Evolutionary conservation across 2,329 filamentous ascomycete genomes (phyloP).

Genomic region (Phoma sp.): DNA sequence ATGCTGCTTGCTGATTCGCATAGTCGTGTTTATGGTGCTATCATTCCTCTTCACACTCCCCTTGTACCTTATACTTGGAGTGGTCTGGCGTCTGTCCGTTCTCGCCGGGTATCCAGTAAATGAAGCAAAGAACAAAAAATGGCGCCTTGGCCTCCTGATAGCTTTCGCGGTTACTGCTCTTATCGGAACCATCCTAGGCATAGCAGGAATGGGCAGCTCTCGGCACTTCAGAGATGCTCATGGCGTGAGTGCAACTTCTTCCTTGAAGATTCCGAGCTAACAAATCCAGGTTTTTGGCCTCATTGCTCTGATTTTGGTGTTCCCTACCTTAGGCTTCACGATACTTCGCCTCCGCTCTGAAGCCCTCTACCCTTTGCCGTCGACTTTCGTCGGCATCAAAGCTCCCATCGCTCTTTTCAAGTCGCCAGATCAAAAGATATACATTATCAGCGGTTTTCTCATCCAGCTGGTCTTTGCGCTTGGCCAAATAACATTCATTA

Average conservation of each 20-base stretch:
- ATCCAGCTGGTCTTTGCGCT: constrained; percentile 27
- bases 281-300: constrained; percentile 32
- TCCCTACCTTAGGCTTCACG: constrained; percentile 24
- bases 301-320: constrained; percentile 24
- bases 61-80: constrained; percentile 33
- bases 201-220: constrained; percentile 34
- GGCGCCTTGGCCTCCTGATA: constrained; percentile 29
- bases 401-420: constrained; percentile 28
- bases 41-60: constrained; percentile 37
- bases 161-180: constrained; percentile 25
- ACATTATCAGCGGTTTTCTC: constrained; percentile 28
- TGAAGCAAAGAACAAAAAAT: constrained; percentile 33
- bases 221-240: constrained; percentile 33
- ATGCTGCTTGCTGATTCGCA: neutral
- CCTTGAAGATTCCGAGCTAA: neutral
- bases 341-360: constrained; percentile 31
- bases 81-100: constrained; percentile 32
- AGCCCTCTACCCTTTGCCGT: constrained; percentile 24
- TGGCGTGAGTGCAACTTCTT: constrained; percentile 21
- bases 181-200: constrained; percentile 29
- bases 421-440: constrained; percentile 27
- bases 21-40: constrained; percentile 29
- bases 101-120: constrained; percentile 32
- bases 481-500: constrained; percentile 27
- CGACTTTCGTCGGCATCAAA: constrained; percentile 30